Evolutionary conservation across 1,139 yeast genomes (phyloP).

Genomic region (Yamadazyma pseudoaaseri): DNA sequence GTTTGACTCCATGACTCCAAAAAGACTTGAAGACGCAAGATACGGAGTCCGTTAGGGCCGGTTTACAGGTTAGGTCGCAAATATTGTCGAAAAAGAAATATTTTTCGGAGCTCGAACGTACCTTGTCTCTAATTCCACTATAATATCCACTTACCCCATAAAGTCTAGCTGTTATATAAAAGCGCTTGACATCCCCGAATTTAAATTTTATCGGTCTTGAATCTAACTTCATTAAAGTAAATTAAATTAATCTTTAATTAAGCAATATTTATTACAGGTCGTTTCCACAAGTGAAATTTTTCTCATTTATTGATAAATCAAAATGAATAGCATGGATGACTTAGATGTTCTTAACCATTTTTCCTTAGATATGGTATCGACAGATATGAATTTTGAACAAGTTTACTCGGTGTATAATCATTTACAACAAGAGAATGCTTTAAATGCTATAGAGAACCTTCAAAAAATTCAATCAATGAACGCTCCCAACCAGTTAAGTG

Average conservation of each 20-base stretch:
- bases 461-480: constrained; percentile 31
- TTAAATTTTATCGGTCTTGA: not conserved
- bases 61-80: constrained; percentile 4
- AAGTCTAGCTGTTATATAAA: not conserved
- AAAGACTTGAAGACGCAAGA: not conserved
- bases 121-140: not conserved
- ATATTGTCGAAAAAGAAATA: not conserved
- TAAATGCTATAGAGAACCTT: constrained; percentile 36
- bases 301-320: not conserved
- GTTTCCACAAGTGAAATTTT: not conserved
- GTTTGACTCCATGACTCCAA: not conserved
- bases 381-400: constrained; percentile 50
- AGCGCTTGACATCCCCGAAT: not conserved
- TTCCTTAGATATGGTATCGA: constrained; percentile 30
- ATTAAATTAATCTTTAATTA: not conserved
- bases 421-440: constrained; percentile 41
- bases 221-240: not conserved
- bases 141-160: constrained; percentile 1
- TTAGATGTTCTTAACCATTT: constrained; percentile 17
- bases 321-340: constrained; percentile 8
- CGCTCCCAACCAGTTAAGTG: not conserved
- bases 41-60: not conserved
- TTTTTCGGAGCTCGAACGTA: not conserved
- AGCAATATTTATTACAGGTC: not conserved
- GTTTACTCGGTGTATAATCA: constrained; percentile 43